Evolutionary conservation across 805 yeast genomes (phyloP).

Genomic region (Wickerhamiella sorbophila): DNA sequence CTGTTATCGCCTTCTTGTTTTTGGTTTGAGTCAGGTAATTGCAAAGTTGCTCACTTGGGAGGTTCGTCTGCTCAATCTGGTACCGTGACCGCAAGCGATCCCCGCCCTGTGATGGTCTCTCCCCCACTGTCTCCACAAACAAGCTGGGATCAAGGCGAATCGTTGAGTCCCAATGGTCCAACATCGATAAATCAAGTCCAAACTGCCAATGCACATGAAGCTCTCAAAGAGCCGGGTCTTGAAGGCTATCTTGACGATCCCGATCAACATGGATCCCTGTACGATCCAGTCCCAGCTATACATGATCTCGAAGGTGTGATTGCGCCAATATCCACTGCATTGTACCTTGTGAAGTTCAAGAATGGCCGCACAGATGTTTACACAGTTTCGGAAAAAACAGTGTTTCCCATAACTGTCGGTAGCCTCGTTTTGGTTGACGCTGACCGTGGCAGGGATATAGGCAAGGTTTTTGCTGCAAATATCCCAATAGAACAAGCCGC

Average conservation of each 20-base stretch:
- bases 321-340: constrained; percentile 20
- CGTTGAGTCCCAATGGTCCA: no score
- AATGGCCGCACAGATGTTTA: constrained; percentile 70
- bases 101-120: constrained; percentile 5
- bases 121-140: constrained; percentile 12
- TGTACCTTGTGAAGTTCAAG: constrained; percentile 61
- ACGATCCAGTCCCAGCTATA: neutral
- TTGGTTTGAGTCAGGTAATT: no score
- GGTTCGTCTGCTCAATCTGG: no score
- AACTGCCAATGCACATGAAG: neutral
- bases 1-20: no score
- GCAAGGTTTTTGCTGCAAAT: constrained; percentile 44
- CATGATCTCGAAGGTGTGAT: constrained; percentile 4
- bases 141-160: neutral
- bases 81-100: neutral
- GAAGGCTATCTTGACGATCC: neutral
- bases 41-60: no score
- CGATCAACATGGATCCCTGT: neutral
- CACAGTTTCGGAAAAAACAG: constrained; percentile 35
- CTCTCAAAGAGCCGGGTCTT: neutral
- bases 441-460: constrained; percentile 67
- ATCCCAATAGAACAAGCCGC: constrained; percentile 55
- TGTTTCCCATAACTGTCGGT: constrained; percentile 32
- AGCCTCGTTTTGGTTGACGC: constrained; percentile 75
- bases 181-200: no score